phyloP scores from a whole-genome alignment of 2,329 filamentous ascomycete genomes.

The Microsporum canis region DNA sequence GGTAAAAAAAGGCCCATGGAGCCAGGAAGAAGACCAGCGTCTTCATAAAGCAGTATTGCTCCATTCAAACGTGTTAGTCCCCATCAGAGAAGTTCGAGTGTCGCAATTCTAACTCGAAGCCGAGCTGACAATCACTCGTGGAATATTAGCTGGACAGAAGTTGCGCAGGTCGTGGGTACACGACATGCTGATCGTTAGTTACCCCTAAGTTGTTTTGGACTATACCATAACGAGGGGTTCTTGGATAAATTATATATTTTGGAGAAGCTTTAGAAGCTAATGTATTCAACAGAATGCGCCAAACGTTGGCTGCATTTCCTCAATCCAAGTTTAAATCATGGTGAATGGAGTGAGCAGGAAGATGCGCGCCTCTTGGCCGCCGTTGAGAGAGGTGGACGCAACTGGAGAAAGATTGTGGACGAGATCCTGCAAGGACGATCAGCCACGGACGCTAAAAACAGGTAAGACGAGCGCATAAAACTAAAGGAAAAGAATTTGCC shows the following conservation, averaged over 20 bases:
- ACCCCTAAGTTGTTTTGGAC: neutral
- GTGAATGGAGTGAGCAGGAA: slow-evolving; percentile 4
- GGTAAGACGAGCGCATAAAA: neutral
- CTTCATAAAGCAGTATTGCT: slow-evolving; percentile 3
- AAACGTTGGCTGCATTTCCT: slow-evolving; percentile 5
- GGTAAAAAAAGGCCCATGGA: slow-evolving; percentile 4
- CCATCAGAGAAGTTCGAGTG: neutral
- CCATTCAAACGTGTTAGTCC: slow-evolving; percentile 6
- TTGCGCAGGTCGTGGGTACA: slow-evolving; percentile 4
- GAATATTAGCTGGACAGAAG: slow-evolving; percentile 1
- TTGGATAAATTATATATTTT: neutral
- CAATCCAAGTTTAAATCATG: neutral
- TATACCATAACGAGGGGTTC: neutral
- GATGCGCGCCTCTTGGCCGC: neutral
- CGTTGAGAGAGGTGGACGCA: slow-evolving; percentile 1
- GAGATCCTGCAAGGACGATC: neutral
- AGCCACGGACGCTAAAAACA: slow-evolving; percentile 4
- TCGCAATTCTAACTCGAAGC: neutral
- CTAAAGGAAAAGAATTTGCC: neutral
- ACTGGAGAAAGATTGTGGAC: slow-evolving; percentile 3
- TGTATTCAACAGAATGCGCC: neutral
- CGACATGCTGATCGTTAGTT: slow-evolving; percentile 6
- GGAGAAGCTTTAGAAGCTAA: neutral
- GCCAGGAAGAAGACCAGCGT: slow-evolving; percentile 3
- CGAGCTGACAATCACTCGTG: neutral